Percentiles rank a stretch among this genome's conserved stretches.
These are phyloP conservation scores for Puccinia coronata DNA, from an alignment of 1,284 basidiomycete genomes.

Conservation along the genomic window DNA sequence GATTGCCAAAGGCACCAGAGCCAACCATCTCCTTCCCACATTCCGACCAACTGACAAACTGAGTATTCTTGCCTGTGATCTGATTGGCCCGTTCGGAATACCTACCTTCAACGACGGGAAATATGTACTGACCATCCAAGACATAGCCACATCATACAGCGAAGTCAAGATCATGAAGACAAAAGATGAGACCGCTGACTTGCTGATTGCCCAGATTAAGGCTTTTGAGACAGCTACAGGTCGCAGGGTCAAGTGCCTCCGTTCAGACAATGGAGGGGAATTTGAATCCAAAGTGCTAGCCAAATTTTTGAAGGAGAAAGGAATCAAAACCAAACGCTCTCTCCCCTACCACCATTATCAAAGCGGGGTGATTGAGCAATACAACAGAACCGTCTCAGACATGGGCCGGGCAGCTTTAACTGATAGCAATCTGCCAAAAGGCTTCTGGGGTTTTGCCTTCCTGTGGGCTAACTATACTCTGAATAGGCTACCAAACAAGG, in stretches of 20 bases:
- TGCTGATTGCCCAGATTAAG: neutral
- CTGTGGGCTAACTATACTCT: neutral
- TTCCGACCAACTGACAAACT: neutral
- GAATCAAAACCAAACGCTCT: too few relatives aligned
- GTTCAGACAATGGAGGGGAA: too few relatives aligned
- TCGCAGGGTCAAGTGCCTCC: too few relatives aligned
- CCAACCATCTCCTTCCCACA: neutral
- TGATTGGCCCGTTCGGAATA: neutral
- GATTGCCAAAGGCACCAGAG: neutral
- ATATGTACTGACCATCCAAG: neutral
- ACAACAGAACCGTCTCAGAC: slow-evolving; percentile 14
- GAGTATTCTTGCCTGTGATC: neutral
- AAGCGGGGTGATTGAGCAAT: neutral
- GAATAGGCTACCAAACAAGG: neutral
- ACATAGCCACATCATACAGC: neutral
- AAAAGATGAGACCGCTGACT: neutral
- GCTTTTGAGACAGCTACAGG: too few relatives aligned
- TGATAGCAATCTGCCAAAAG: neutral
- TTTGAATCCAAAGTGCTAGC: too few relatives aligned
- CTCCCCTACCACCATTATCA: too few relatives aligned
- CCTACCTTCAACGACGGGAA: neutral
- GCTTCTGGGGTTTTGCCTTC: slow-evolving; percentile 10
- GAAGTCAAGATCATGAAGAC: neutral
- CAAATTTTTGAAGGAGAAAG: too few relatives aligned
- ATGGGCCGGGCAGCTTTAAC: neutral